Conservation (phyloP, 768 basidiomycete genomes). For the Suillus fuscotomentosus region DNA sequence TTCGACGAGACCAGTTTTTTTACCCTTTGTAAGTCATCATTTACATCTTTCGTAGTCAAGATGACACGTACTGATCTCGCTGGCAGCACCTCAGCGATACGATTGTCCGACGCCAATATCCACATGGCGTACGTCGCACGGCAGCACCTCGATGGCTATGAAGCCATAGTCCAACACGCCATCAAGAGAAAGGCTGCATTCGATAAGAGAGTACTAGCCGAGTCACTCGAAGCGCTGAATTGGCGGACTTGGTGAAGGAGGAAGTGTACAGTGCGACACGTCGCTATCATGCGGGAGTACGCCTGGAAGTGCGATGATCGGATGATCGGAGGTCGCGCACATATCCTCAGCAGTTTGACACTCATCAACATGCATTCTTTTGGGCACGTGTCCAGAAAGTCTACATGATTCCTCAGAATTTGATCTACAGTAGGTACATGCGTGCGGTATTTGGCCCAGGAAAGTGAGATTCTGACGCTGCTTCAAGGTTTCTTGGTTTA, state of each 20-base stretch:
- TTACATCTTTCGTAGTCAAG: conserved; percentile 13
- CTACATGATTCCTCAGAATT: conserved; percentile 90
- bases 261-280: conserved; percentile 85
- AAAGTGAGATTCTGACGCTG: not conserved
- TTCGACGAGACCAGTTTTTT: conserved; percentile 17
- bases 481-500: conserved; percentile 43
- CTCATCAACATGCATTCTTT: conserved; percentile 99
- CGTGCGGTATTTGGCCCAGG: not conserved
- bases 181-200: too few relatives aligned
- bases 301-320: conserved; percentile 41
- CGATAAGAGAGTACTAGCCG: too few relatives aligned
- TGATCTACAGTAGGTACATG: conserved; percentile 91
- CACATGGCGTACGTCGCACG: too few relatives aligned
- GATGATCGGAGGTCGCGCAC: conserved; percentile 24
- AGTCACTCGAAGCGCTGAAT: conserved; percentile 50
- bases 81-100: too few relatives aligned
- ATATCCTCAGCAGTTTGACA: conserved; percentile 80
- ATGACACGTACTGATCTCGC: too few relatives aligned
- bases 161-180: too few relatives aligned
- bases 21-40: conserved; percentile 37
- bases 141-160: too few relatives aligned
- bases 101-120: too few relatives aligned
- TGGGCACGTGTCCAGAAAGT: conserved; percentile 95
- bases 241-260: conserved; percentile 79
- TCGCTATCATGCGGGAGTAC: conserved; percentile 75